A percentile compares a stretch with the other conserved stretches of the same genome.
phyloP scores from a whole-genome alignment of 495 filamentous ascomycete genomes.

The Xylaria acuta region DNA sequence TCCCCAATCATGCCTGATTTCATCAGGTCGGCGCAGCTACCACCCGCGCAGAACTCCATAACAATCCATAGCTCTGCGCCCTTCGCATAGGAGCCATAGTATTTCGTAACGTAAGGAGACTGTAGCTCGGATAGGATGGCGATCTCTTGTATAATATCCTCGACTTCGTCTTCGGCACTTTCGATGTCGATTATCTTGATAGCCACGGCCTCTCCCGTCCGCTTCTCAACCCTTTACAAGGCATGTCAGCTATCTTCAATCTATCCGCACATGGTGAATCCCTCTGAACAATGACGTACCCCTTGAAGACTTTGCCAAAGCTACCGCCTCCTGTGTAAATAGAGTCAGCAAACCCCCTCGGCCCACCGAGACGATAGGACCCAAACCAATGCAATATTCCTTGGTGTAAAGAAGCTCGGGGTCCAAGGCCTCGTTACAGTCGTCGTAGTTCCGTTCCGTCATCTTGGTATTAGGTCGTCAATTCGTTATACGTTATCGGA shows the following conservation, averaged over 20 bases:
- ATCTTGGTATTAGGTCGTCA: slow-evolving; percentile 38
- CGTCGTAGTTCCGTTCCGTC: slow-evolving; percentile 53
- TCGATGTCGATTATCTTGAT: slow-evolving; percentile 99
- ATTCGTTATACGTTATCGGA: slow-evolving; percentile 24
- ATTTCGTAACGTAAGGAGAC: slow-evolving; percentile 94
- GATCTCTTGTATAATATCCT: slow-evolving; percentile 99
- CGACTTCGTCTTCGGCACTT: slow-evolving; percentile 96
- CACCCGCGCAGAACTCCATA: slow-evolving; percentile 94
- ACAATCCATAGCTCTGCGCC: slow-evolving; percentile 97
- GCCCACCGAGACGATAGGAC: slow-evolving; percentile 22
- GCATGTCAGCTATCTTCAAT: slow-evolving; percentile 40
- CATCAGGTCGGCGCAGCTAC: slow-evolving; percentile 89
- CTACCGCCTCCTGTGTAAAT: slow-evolving; percentile 72
- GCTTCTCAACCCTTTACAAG: slow-evolving; percentile 72
- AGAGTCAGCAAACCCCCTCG: slow-evolving; percentile 27
- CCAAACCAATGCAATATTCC: slow-evolving; percentile 89
- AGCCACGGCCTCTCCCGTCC: slow-evolving; percentile 83
- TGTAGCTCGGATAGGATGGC: slow-evolving; percentile 92
- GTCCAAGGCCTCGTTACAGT: slow-evolving; percentile 63
- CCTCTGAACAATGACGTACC: slow-evolving; percentile 56
- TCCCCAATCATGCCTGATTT: slow-evolving; percentile 91
- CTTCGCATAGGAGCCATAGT: slow-evolving; percentile 93
- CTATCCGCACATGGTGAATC: neutral
- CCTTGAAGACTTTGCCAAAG: slow-evolving; percentile 96
- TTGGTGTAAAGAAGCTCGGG: slow-evolving; percentile 90